These are phyloP conservation scores for Suillus occidentalis DNA, from an alignment of 768 basidiomycete genomes.

Conservation along the genomic window DNA sequence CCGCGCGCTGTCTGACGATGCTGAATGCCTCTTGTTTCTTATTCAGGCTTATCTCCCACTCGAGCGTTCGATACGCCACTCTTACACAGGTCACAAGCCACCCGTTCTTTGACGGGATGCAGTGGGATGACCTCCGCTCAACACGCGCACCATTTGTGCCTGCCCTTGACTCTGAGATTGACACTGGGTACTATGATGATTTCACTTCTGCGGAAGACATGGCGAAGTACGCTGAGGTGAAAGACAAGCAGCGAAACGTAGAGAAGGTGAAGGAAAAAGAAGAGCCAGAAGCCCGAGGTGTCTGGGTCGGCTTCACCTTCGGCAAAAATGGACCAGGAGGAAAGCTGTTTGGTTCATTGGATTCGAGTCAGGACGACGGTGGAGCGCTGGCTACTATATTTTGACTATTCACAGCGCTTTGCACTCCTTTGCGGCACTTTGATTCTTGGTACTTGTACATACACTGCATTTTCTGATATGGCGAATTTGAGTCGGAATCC, in stretches of 20 bases:
- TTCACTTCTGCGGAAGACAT: conserved; percentile 89
- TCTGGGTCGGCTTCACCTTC: conserved; percentile 92
- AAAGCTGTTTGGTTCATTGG: conserved; percentile 24
- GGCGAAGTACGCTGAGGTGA: conserved; percentile 98
- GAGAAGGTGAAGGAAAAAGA: conserved; percentile 90
- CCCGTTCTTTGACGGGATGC: conserved; percentile 76
- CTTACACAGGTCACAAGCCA: conserved; percentile 72
- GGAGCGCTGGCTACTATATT: conserved; percentile 63
- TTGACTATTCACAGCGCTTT: conserved; percentile 23
- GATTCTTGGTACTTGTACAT: too few species aligned
- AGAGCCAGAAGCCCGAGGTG: conserved; percentile 65
- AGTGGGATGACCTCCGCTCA: conserved; percentile 79
- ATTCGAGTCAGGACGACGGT: conserved; percentile 42
- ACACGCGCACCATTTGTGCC: conserved; percentile 90
- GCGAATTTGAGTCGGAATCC: too few species aligned
- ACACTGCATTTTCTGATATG: too few species aligned
- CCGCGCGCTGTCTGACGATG: neutral
- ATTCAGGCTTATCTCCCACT: conserved; percentile 80
- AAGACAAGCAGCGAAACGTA: conserved; percentile 95
- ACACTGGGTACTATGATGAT: conserved; percentile 94
- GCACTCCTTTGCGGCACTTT: too few species aligned
- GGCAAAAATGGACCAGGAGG: conserved; percentile 80
- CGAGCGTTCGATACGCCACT: conserved; percentile 75
- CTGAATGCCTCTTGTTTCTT: conserved; percentile 4
- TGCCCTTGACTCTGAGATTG: conserved; percentile 89